Conservation (phyloP, 306 rosid species). For the Prinsepia uniflora region DNA sequence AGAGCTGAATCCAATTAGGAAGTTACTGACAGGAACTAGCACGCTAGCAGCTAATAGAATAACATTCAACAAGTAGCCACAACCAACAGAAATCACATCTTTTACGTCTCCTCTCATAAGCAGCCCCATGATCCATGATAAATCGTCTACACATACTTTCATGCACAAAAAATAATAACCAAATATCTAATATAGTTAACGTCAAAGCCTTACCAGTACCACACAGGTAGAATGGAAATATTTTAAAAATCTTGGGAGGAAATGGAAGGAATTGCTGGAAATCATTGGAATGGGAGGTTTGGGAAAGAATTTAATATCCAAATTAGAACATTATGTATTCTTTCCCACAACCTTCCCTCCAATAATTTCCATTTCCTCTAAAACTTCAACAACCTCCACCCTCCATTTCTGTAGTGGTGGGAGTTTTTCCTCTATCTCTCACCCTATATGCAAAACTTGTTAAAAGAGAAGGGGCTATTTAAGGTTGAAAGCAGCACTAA, state of each 20-base stretch:
- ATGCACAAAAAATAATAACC: too few relatives aligned
- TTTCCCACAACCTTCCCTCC: not conserved
- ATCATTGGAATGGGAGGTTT: not conserved
- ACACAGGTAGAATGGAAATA: not conserved
- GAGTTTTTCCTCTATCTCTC: not conserved
- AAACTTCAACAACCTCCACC: not conserved
- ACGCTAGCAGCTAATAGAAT: too few relatives aligned
- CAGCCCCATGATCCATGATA: too few relatives aligned
- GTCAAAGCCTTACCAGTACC: not conserved
- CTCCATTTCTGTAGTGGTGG: not conserved
- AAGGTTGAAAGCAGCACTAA: too few relatives aligned
- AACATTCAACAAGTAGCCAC: too few relatives aligned
- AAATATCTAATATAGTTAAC: too few relatives aligned
- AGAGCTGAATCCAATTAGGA: not conserved
- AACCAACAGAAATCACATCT: too few relatives aligned
- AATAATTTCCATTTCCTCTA: not conserved
- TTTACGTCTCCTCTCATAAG: not conserved
- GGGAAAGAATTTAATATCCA: not conserved
- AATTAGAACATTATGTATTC: not conserved
- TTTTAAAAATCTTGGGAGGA: not conserved
- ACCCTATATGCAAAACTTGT: not conserved
- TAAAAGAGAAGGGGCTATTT: too few relatives aligned
- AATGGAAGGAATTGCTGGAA: slow-evolving; percentile 7
- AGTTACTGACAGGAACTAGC: not conserved
- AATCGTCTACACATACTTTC: too few relatives aligned